Percentiles rank a stretch among this genome's conserved stretches.
Conservation (phyloP, 495 filamentous ascomycete genomes). For the Rhizodiscina lignyota region DNA sequence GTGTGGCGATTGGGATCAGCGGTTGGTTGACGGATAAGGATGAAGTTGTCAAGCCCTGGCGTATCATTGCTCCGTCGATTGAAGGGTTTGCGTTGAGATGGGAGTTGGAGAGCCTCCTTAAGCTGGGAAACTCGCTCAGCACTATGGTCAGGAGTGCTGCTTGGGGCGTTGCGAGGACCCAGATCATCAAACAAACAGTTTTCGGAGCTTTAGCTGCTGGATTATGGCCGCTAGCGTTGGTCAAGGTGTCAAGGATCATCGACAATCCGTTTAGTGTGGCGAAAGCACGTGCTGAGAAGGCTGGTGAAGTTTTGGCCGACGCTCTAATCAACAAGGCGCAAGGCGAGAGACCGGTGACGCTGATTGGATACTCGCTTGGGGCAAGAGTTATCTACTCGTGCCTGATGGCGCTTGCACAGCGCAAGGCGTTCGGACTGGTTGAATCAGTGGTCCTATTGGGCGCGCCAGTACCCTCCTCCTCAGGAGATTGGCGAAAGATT, state of each 20-base stretch:
- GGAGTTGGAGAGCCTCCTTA: conserved; percentile 15
- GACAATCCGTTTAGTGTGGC: conserved; percentile 17
- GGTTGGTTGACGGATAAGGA: conserved; percentile 13
- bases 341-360: conserved; percentile 13
- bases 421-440: conserved; percentile 14
- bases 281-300: conserved; percentile 14
- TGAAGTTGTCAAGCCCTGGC: conserved; percentile 15
- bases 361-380: conserved; percentile 15
- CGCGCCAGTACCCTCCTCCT: conserved; percentile 19
- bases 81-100: conserved; percentile 16
- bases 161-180: conserved; percentile 12
- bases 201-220: conserved; percentile 13
- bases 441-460: conserved; percentile 14
- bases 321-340: conserved; percentile 13
- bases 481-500: conserved; percentile 33
- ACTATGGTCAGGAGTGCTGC: conserved; percentile 13
- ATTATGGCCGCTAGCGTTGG: conserved; percentile 13
- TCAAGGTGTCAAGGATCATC: conserved; percentile 12
- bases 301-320: conserved; percentile 15
- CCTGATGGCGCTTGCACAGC: conserved; percentile 12
- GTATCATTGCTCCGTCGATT: conserved; percentile 8
- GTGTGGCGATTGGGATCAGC: conserved; percentile 14
- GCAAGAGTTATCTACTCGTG: conserved; percentile 15
- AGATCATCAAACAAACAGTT: conserved; percentile 11
- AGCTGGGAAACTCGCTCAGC: conserved; percentile 13